Base-by-base conservation (phyloP, 75 land plant species). In the Pinus taeda region DNA sequence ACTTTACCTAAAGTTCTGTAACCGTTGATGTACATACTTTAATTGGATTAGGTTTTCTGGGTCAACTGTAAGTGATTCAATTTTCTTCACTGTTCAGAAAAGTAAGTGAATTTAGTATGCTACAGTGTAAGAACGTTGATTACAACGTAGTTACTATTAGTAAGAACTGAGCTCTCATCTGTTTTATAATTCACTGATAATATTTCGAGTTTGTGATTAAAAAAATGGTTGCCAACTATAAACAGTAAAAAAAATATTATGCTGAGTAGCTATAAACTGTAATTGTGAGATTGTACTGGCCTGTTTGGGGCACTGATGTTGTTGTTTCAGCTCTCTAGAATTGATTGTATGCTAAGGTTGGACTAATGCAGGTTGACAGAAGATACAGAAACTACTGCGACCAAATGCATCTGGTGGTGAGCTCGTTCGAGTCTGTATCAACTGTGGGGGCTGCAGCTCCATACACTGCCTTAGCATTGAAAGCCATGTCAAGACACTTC, bases 401-500 rank as follows among this genome's bases (percentile, higher is more conserved):
- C 21, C 91, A 90, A 63, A 87, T 94, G 86, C 88, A 85, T 66
- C 76, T 80, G 26, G 86, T 88, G 57, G 88, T 88, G 15, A 63
- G 76, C 13, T 73, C 88, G 7, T 92, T 94, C 63, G 95, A 94
- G 55, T 66, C 89, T 26, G 91, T 79, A 33, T 91, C 90, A 13
- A 95, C 93, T 17, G 36, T 75, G 17, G 92, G 92, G 3, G 82
- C 95, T 13, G 97, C 97, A 0, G 61, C 60, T 20, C 86, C 86
- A 26, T 94, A 94, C 74, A 86, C 95, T 4, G 76, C 75, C 2
- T 69, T 88, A 57, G 97, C 95, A 20, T 79, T 85, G 8, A 89
- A 85, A 74, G 91, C 97, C 57, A 94, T 92, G 90, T 94, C 97
- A 15, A 79, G 89, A 74, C 93, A 94, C 69, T 94, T 94, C 81